A percentile compares a stretch with the other conserved stretches of the same genome.
phyloP scores from a whole-genome alignment of 148 eudicot species.

The Diospyros lotus region DNA sequence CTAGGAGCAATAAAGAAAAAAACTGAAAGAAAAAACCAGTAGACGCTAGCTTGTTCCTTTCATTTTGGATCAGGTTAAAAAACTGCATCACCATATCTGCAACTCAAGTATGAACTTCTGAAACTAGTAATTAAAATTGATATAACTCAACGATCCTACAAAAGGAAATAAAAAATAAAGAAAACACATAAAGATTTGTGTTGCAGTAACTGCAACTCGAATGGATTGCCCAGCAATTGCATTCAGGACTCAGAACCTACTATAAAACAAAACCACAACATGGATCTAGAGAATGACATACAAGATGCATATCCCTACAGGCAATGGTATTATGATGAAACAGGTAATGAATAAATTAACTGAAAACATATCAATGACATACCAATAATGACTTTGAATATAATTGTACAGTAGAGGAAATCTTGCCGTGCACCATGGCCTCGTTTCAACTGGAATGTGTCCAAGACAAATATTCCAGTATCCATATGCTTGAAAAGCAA shows the following conservation, averaged over 20 bases:
- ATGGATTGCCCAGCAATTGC: too few relatives aligned
- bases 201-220: too few relatives aligned
- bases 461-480: slow-evolving; percentile 69
- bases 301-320: not conserved
- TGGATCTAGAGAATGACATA: not conserved
- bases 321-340: not conserved
- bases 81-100: not conserved
- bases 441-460: slow-evolving; percentile 42
- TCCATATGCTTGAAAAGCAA: slow-evolving; percentile 87
- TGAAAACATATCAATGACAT: slow-evolving; percentile 23
- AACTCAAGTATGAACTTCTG: not conserved
- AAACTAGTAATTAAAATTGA: not conserved
- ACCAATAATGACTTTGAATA: slow-evolving; percentile 96
- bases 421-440: slow-evolving; percentile 90
- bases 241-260: not conserved
- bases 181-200: not conserved
- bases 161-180: not conserved
- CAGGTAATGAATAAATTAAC: not conserved
- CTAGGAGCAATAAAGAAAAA: not conserved
- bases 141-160: not conserved
- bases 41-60: not conserved
- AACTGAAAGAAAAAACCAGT: not conserved
- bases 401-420: slow-evolving; percentile 76
- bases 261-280: not conserved
- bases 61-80: slow-evolving; percentile 2